Evolutionary conservation across 352 stramenopile species (phyloP).

Genomic region (Pythium pyrilobum): DNA sequence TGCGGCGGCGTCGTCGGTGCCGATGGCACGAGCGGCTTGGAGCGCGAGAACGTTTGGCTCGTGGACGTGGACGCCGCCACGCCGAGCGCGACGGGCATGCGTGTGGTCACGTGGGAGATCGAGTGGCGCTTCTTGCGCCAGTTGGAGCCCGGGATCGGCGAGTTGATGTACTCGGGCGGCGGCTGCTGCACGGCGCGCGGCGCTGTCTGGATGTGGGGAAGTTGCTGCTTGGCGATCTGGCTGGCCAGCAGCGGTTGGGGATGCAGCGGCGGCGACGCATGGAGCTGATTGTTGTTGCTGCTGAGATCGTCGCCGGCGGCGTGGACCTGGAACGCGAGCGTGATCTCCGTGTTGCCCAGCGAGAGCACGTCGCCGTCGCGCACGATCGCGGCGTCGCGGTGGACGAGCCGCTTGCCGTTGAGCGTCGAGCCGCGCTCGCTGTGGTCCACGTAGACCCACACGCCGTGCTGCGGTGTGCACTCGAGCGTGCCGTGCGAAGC

Average conservation of each 20-base stretch:
- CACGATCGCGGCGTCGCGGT: slow-evolving; percentile 48
- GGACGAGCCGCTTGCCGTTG: slow-evolving; percentile 33
- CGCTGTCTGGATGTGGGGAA: slow-evolving; percentile 8
- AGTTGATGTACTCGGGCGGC: slow-evolving; percentile 50
- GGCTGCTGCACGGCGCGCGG: slow-evolving; percentile 15
- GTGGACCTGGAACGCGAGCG: not conserved
- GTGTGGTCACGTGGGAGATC: slow-evolving; percentile 32
- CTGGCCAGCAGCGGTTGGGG: not conserved
- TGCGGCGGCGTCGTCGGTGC: slow-evolving; percentile 18
- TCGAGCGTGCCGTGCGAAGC: slow-evolving; percentile 16
- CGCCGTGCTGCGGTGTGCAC: slow-evolving; percentile 25
- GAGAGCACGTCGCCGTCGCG: slow-evolving; percentile 46
- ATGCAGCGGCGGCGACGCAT: not conserved
- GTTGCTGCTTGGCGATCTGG: slow-evolving; percentile 4
- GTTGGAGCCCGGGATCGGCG: slow-evolving; percentile 34
- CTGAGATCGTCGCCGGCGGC: slow-evolving; percentile 10
- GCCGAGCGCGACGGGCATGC: slow-evolving; percentile 15
- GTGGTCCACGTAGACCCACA: slow-evolving; percentile 82
- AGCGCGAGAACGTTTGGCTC: slow-evolving; percentile 15
- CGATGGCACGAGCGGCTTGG: slow-evolving; percentile 18
- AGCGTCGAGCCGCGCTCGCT: slow-evolving; percentile 43
- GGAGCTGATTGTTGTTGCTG: not conserved
- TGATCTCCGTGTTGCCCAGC: slow-evolving; percentile 51
- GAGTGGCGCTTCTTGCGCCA: slow-evolving; percentile 50
- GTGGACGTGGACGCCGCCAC: slow-evolving; percentile 11